Evolutionary conservation across 2,329 filamentous ascomycete genomes (phyloP), one percentile per base, ranked within the genome.

Genomic region (Chaetothyriales sp.): DNA sequence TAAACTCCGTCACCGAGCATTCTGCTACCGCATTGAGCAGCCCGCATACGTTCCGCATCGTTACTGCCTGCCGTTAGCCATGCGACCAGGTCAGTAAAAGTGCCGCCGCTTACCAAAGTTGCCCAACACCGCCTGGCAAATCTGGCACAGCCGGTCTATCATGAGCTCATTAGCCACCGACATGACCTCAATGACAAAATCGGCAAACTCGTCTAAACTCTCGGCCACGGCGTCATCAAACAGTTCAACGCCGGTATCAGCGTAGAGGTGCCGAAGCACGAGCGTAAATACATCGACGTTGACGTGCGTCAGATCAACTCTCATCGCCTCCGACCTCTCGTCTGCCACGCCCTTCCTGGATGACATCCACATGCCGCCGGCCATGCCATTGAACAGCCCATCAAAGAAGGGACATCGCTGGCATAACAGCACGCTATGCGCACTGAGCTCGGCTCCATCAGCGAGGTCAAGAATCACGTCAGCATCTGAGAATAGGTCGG

Each of bases 351-450:
- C 70, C n/a, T 80, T 79, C 50, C 89, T 79, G 29, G 78, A 77
- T 47, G 82, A 77, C 18, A 98, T 75, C 92, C 92, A 98, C 60
- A 79, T 78, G 0, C 92, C 92, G 43, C 78, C 77, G 6, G 92
- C 87, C 44, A 88, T 82, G n/a, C 92, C 92, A 60, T 86, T 76
- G 66, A 95, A 97, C 44, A 98, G 74, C 1, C 85, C 86, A 56
- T 90, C 75, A 58, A 98, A 98, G 74, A 95, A 98, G 0, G 88
- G 89, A 61, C 89, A 95, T 58, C 92, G 77, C 61, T 83, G 82
- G 58, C 88, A 89, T 37, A 95, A 66, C 2, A 97, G 67, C 4
- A 82, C 75, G 57, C 87, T 90, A 62, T 98, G 92, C 1, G 85
- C 82, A 13, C 73, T 71, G 33, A 89, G 70, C 50, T 75, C 71